phyloP scores from a whole-genome alignment of 805 yeast species.

The Kazachstania kunashirensis region DNA sequence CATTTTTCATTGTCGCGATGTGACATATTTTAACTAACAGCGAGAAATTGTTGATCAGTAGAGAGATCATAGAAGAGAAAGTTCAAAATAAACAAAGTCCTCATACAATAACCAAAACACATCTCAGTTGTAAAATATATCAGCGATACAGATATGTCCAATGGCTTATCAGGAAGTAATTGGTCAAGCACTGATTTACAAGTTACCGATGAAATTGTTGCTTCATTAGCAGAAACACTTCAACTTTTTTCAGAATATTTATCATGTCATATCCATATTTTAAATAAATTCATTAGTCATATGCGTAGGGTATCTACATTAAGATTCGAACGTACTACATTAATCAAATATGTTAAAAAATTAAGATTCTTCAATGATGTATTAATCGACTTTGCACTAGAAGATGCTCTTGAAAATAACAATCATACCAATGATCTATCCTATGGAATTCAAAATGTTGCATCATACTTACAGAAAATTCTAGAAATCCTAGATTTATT shows the following conservation, averaged over 20 bases:
- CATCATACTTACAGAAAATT: slow-evolving; percentile 17
- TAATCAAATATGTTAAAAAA: slow-evolving; percentile 30
- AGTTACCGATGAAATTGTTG: slow-evolving; percentile 8
- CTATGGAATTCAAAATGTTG: slow-evolving; percentile 14
- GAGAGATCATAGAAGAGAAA: too few relatives aligned
- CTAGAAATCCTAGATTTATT: slow-evolving; percentile 25
- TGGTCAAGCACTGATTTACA: slow-evolving; percentile 2
- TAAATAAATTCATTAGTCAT: slow-evolving; percentile 27
- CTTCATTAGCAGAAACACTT: slow-evolving; percentile 7
- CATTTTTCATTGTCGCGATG: too few relatives aligned
- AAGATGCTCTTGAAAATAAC: slow-evolving; percentile 3
- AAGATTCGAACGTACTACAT: slow-evolving; percentile 26
- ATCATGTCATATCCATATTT: slow-evolving; percentile 22
- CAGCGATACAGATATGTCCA: too few relatives aligned
- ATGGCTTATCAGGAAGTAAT: slow-evolving; percentile 1
- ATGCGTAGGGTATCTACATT: slow-evolving; percentile 24
- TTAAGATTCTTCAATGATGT: slow-evolving; percentile 27
- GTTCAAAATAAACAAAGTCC: too few relatives aligned
- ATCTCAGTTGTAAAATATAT: too few relatives aligned
- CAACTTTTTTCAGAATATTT: slow-evolving; percentile 19
- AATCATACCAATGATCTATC: slow-evolving; percentile 1
- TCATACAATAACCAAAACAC: too few relatives aligned
- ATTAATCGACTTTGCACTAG: slow-evolving; percentile 6
- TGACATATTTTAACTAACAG: too few relatives aligned
- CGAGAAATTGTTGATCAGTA: too few relatives aligned